These are phyloP conservation scores for Peronospora belbahrii DNA, from an alignment of 352 stramenopile species.

Conservation along the genomic window DNA sequence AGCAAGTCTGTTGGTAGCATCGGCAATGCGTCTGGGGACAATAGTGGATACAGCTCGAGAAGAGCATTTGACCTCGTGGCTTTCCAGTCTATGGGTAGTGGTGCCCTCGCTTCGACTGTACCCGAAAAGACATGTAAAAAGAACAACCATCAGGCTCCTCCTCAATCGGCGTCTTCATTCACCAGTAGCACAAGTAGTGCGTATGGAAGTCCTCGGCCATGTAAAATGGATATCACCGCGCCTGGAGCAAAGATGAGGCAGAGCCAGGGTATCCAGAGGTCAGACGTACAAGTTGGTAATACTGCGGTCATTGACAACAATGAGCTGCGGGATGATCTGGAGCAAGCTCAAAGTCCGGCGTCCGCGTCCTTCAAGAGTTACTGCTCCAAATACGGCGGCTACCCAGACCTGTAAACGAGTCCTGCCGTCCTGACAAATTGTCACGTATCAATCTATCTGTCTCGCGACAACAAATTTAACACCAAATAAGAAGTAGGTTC, in stretches of 20 bases:
- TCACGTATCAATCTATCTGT: not conserved
- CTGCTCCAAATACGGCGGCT: constrained; percentile 84
- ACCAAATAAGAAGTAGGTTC: constrained; percentile 17
- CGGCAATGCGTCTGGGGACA: constrained; percentile 18
- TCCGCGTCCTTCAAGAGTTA: constrained; percentile 62
- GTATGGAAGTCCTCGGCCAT: constrained; percentile 16
- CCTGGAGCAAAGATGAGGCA: constrained; percentile 22
- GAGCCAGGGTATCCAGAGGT: too few relatives aligned
- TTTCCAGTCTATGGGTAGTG: constrained; percentile 31
- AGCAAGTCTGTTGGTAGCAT: constrained; percentile 17
- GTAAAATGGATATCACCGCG: constrained; percentile 17
- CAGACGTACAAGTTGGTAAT: constrained; percentile 4
- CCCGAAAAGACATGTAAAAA: constrained; percentile 10
- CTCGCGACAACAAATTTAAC: constrained; percentile 16
- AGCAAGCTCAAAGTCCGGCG: constrained; percentile 23
- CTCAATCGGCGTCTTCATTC: constrained; percentile 23
- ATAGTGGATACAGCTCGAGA: constrained; percentile 25
- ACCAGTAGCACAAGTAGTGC: constrained; percentile 19
- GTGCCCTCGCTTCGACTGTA: not conserved
- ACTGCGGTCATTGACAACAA: constrained; percentile 13
- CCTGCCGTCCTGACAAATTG: not conserved
- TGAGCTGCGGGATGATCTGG: constrained; percentile 7
- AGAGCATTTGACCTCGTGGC: constrained; percentile 47
- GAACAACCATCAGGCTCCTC: constrained; percentile 8
- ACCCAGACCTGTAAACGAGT: constrained; percentile 38